These are phyloP conservation scores for Acanthamoeba castellanii DNA, from an alignment of 208 protist genomes.

Conservation along the genomic window DNA sequence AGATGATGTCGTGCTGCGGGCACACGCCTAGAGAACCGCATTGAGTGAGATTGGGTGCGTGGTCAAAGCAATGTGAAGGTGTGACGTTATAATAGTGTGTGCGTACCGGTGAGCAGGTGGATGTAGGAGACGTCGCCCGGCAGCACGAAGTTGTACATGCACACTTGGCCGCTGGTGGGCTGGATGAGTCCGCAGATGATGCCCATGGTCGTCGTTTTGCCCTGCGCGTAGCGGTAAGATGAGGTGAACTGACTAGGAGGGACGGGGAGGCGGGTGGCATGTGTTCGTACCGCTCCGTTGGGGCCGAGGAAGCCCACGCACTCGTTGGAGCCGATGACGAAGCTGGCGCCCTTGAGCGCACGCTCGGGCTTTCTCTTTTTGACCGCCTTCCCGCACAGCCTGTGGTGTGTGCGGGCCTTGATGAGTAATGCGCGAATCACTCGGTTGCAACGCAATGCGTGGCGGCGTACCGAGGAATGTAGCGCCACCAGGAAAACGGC, in stretches of 20 bases:
- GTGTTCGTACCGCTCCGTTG: conserved; percentile 78
- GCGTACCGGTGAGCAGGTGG: conserved; percentile 66
- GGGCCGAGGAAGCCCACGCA: conserved; percentile 79
- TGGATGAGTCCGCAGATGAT: conserved; percentile 65
- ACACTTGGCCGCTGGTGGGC: conserved; percentile 44
- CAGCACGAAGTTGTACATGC: conserved; percentile 53
- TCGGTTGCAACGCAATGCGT: not conserved
- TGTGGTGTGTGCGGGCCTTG: not conserved
- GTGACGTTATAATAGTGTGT: not conserved
- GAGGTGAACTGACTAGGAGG: not conserved
- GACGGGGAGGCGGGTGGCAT: not conserved
- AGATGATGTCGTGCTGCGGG: conserved; percentile 74
- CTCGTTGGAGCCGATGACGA: conserved; percentile 1
- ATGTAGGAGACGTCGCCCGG: conserved; percentile 35
- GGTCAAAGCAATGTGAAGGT: not conserved
- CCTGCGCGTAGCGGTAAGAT: not conserved
- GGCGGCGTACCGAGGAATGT: not conserved
- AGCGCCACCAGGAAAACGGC: conserved; percentile 24
- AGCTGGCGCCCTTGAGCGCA: conserved; percentile 29
- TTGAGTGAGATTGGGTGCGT: not conserved
- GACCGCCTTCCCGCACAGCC: not conserved
- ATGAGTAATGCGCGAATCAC: not conserved
- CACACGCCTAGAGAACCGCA: conserved; percentile 39
- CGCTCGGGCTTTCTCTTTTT: not conserved
- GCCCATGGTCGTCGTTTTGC: conserved; percentile 85